These are phyloP conservation scores for Chamaenerion angustifolium DNA, from an alignment of 345 rosid genomes.

Conservation along the genomic window DNA sequence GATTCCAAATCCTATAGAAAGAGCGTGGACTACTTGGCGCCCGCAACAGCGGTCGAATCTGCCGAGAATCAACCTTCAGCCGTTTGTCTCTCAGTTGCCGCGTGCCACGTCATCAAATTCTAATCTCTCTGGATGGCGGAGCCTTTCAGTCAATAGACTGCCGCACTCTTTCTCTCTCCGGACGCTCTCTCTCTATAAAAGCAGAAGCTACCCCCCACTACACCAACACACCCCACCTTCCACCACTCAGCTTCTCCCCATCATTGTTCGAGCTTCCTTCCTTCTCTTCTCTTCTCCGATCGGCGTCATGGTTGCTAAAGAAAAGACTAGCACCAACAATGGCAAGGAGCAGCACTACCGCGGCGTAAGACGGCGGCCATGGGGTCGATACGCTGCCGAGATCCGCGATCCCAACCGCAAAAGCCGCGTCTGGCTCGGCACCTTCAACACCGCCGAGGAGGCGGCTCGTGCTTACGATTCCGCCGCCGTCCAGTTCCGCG, in stretches of 20 bases:
- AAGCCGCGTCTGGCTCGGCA: conserved; percentile 62
- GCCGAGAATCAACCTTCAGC: conserved; percentile 8
- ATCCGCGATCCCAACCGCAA: conserved; percentile 64
- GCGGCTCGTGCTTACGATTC: conserved; percentile 54
- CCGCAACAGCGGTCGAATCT: conserved; percentile 24
- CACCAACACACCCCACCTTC: background rate
- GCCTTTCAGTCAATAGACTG: conserved; percentile 1
- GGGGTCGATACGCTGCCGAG: conserved; percentile 78
- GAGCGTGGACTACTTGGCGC: background rate
- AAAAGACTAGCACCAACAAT: background rate
- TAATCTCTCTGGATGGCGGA: conserved; percentile 11
- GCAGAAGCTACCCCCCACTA: background rate
- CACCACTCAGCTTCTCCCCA: background rate
- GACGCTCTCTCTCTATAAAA: conserved; percentile 4
- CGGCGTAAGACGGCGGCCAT: conserved; percentile 60
- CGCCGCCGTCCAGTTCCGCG: conserved; percentile 57
- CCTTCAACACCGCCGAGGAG: conserved; percentile 58
- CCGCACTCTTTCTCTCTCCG: background rate
- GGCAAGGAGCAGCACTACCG: conserved; percentile 18
- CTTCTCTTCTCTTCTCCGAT: too few species aligned
- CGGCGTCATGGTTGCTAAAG: conserved; percentile 22
- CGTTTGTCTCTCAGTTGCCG: conserved; percentile 30
- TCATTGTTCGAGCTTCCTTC: too few species aligned
- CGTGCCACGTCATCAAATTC: conserved; percentile 36
- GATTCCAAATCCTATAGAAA: background rate